Evolutionary conservation across 208 protist species (phyloP).

Genomic region (Polymyxa betae): DNA sequence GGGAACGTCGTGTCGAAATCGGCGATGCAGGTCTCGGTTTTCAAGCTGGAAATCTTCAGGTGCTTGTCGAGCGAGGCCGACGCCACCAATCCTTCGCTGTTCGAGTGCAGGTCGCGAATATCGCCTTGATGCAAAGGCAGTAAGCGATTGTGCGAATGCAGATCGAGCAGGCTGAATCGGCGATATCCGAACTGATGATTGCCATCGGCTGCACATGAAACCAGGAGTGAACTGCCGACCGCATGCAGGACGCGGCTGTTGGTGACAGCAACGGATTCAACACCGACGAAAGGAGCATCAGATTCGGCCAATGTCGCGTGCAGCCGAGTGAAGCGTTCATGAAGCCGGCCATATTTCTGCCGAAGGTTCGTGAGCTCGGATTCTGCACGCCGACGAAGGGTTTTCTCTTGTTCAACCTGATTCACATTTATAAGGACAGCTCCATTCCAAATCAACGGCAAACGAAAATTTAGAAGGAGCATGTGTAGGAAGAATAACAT

Average conservation of each 20-base stretch:
- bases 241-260: not conserved
- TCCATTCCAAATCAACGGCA: no score
- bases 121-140: not conserved
- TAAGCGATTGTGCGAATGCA: not conserved
- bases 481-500: no score
- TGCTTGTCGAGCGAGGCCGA: not conserved
- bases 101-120: not conserved
- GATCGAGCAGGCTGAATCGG: conserved; percentile 19
- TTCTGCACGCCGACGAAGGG: not conserved
- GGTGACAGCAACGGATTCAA: not conserved
- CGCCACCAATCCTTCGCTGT: not conserved
- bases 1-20: not conserved
- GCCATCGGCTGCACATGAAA: not conserved
- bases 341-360: not conserved
- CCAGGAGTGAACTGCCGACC: not conserved
- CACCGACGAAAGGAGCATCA: not conserved
- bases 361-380: not conserved
- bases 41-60: not conserved
- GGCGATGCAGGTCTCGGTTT: conserved; percentile 15
- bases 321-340: not conserved
- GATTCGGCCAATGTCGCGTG: not conserved
- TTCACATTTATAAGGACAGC: not conserved
- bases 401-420: not conserved
- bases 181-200: not conserved
- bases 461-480: no score